Conservation (phyloP, 1,284 basidiomycete species). For the Pseudozyma pruni region DNA sequence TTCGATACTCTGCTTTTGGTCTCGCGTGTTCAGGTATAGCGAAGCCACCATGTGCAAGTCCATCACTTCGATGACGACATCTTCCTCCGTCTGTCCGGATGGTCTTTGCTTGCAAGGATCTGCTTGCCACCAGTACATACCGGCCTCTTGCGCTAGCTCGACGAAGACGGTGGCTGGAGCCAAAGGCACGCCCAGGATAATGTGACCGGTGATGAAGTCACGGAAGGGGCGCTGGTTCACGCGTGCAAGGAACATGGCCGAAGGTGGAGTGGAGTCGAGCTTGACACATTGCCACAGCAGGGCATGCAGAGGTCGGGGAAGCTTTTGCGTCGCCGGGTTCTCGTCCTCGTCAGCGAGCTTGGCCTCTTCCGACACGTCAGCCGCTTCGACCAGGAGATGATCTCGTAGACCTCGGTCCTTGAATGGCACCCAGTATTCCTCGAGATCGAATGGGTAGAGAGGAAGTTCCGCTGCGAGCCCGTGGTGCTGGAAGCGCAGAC, state of each 20-base stretch:
- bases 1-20: slow-evolving; percentile 33
- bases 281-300: slow-evolving; percentile 27
- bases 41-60: slow-evolving; percentile 45
- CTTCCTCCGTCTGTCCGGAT: slow-evolving; percentile 8
- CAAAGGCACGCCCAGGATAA: slow-evolving; percentile 39
- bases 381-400: slow-evolving; percentile 10
- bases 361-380: not conserved
- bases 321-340: not conserved
- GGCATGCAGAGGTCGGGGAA: slow-evolving; percentile 18
- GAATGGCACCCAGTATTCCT: slow-evolving; percentile 43
- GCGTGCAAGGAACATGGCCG: slow-evolving; percentile 27
- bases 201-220: slow-evolving; percentile 48
- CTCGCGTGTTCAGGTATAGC: slow-evolving; percentile 32
- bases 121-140: slow-evolving; percentile 41
- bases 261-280: slow-evolving; percentile 20
- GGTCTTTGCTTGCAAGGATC: slow-evolving; percentile 8
- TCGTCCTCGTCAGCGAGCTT: not conserved
- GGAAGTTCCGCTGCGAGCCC: slow-evolving; percentile 26
- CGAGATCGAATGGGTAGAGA: slow-evolving; percentile 47
- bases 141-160: slow-evolving; percentile 48
- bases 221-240: slow-evolving; percentile 35
- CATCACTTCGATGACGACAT: slow-evolving; percentile 42
- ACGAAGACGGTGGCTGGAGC: slow-evolving; percentile 46
- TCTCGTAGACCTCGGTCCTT: slow-evolving; percentile 50
- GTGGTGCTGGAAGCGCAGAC: slow-evolving; percentile 16